Evolutionary conservation across 345 rosid species (phyloP).

Genomic region (Citrus reticulata): DNA sequence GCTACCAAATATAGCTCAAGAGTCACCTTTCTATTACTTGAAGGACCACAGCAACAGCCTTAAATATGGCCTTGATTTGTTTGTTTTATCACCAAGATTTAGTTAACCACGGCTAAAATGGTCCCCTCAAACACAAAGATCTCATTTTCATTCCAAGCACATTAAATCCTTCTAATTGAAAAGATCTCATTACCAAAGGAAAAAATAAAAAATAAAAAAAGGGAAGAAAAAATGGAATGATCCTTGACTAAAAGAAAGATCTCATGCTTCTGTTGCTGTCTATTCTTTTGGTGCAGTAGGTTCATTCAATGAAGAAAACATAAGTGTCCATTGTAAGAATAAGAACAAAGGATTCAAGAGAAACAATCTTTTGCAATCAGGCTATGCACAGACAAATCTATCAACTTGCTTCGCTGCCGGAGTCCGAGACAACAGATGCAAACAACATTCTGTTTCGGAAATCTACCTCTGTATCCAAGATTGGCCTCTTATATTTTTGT

Average conservation of each 20-base stretch:
- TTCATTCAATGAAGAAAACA: neutral
- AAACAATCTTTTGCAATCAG: neutral
- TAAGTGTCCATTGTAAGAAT: neutral
- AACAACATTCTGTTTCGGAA: conserved; percentile 18
- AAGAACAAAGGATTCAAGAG: neutral
- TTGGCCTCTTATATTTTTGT: conserved; percentile 9
- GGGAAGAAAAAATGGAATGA: neutral
- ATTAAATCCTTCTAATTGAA: neutral
- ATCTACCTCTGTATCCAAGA: conserved; percentile 12
- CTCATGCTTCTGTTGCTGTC: neutral
- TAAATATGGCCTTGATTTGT: neutral
- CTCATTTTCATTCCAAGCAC: neutral
- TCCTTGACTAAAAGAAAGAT: neutral
- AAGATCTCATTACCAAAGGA: neutral
- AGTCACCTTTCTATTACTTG: neutral
- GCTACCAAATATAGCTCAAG: neutral
- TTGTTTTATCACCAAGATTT: neutral
- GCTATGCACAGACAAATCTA: neutral
- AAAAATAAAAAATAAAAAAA: neutral
- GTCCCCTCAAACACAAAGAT: neutral
- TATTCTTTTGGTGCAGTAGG: neutral
- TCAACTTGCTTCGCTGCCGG: conserved; percentile 16
- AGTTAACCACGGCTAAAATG: neutral
- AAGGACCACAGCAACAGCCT: neutral
- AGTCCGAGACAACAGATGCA: conserved; percentile 22